phyloP scores from a whole-genome alignment of 2,329 filamentous ascomycete species.

The Dactylella cylindrospora region DNA sequence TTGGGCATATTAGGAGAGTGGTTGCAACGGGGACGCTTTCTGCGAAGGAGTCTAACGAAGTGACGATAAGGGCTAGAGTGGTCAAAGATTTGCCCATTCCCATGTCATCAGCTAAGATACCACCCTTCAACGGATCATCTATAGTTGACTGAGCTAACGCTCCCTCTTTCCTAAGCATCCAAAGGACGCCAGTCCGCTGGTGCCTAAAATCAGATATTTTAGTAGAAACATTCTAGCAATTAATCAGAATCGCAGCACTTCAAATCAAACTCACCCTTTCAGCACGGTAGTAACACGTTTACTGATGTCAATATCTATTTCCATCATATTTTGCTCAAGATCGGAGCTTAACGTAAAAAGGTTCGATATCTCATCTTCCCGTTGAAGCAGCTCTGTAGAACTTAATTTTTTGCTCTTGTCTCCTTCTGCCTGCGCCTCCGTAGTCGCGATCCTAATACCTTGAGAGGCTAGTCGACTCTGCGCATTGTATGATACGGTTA shows the following conservation, averaged over 20 bases:
- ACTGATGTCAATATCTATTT: neutral
- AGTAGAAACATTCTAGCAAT: too few relatives aligned
- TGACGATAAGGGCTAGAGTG: conserved; percentile 49
- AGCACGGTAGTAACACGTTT: neutral
- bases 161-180: conserved; percentile 15
- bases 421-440: neutral
- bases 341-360: neutral
- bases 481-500: neutral
- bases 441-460: neutral
- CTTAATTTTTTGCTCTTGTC: neutral
- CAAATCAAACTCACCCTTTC: conserved; percentile 1
- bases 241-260: neutral
- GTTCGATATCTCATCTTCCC: conserved; percentile 11
- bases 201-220: too few relatives aligned
- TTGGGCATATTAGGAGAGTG: neutral
- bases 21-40: conserved; percentile 46
- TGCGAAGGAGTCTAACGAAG: too few relatives aligned
- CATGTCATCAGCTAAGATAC: conserved; percentile 52
- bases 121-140: conserved; percentile 45
- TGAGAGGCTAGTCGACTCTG: neutral
- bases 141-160: neutral
- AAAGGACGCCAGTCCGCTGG: neutral
- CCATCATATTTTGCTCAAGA: neutral
- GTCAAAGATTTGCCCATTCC: conserved; percentile 51
- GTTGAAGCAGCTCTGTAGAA: neutral